Evolutionary conservation across 1,284 basidiomycete genomes (phyloP), one percentile per base, ranked within the genome.

Genomic region (Amylostereum areolatum): DNA sequence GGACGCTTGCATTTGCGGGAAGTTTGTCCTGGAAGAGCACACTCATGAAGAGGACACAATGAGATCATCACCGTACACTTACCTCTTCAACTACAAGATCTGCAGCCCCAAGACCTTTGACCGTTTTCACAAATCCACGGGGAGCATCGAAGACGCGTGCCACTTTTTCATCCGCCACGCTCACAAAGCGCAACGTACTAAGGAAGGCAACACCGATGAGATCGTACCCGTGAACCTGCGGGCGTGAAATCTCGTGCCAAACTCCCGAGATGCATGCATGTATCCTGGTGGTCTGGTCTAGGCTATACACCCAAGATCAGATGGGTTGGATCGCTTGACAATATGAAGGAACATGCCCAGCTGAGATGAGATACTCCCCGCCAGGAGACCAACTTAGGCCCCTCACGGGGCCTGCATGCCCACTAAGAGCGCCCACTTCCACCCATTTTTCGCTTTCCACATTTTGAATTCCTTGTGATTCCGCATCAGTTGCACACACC

Each of bases 181-280:
- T 94, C 12, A 85, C 85, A 60, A 96, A 92, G 25, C 80, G 81
- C 40, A 92, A 70, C 0, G 88, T 70, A 51, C 78, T 75, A 40
- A 97, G 75, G 66, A 92, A 93, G 2, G 77, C 80, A 2, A 80
- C 84, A 52, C 85, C 85, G n/a, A 93, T 73, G 41, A 97, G 72
- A 61, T 97, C 92, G 65, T 97, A 97, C 4, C 94, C 94, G 66
- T 98, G 94, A 18, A 96, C 84, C 66, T 98, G 94, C 27, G 94
- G 94, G 12, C 94, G 82, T 29, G 80, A 80, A 30, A 97, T 72
- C 64, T 97, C 94, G 57, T 91, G 89, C 94, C 94, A 97, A 45
- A 57, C 56, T 55, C 68, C 36, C 7, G 59, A 60, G 30, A 70
- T 58, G 25, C 74, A 71, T 0, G 81, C 92, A 60, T 96, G 92